Base-by-base conservation (phyloP, 306 rosid genomes). In the Datisca glomerata region DNA sequence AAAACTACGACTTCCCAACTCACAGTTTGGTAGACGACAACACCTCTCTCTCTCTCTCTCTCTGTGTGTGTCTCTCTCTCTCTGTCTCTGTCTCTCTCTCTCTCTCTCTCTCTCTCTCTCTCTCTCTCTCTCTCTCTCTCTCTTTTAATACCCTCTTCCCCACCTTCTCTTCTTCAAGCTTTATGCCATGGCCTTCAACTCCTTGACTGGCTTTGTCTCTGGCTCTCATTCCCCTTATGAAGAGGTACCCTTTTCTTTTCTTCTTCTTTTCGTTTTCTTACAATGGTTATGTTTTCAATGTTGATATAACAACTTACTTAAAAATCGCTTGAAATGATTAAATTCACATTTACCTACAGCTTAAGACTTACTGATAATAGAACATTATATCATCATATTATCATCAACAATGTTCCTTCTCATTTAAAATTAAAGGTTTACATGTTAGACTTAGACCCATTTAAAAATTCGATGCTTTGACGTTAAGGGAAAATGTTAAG, bases 1-100 rank as follows among this genome's bases (percentile, higher is more conserved):
- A 61, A 75, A 69, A 63, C 54, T 24, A 63, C 18, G 94, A 83
- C 97, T 61, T 83, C 66, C 80, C 93, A 89, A 89, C 97, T 74
- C 73, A 72, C 63, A 36, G 63, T 78, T 63, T 67, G 94, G 92
- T 87, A 50, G 59, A 49, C 27, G 57, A 41, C 25, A 18, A 42
- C 53, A 14, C 7, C 43, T 14, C 21, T 12, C 7, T 14, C 57
- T 35, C 48, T 50, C 55, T 14, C 36, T 43, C 65, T 50, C 23
- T 54, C 56, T 32, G 66, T n/a, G n/a, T n/a, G n/a, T n/a, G n/a
- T n/a, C n/a, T n/a, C n/a, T n/a, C n/a, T n/a, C n/a, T n/a, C n/a
- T n/a, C n/a, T n/a, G n/a, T n/a, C n/a, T n/a, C n/a, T n/a, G n/a
- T n/a, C 42, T 32, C 20, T 27, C 64, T 67, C 60, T 43, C 25